These are phyloP conservation scores for Sechiopsis laciniata DNA, from an alignment of 306 rosid genomes.

Conservation along the genomic window DNA sequence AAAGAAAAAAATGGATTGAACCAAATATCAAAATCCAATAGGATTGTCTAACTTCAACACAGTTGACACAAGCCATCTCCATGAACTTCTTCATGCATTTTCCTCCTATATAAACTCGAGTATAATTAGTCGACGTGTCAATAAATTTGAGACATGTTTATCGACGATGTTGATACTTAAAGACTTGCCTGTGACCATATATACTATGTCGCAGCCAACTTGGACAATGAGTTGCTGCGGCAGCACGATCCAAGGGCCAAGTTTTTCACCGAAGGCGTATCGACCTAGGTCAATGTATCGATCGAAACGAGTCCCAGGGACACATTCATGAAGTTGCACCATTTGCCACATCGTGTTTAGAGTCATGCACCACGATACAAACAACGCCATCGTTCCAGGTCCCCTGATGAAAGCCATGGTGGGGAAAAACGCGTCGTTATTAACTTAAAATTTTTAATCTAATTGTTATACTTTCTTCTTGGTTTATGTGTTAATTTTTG, in stretches of 20 bases:
- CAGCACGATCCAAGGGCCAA: constrained; percentile 87
- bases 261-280: constrained; percentile 72
- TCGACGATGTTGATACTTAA: neutral
- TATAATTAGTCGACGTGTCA: neutral
- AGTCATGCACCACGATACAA: constrained; percentile 70
- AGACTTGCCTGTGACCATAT: constrained; percentile 64
- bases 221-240: constrained; percentile 88
- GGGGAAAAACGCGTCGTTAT: too few species aligned
- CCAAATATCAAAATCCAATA: constrained; percentile 91
- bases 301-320: constrained; percentile 76
- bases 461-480: too few species aligned
- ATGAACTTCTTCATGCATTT: constrained; percentile 75
- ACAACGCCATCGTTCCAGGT: constrained; percentile 64
- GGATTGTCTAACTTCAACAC: constrained; percentile 61
- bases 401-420: constrained; percentile 44
- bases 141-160: neutral
- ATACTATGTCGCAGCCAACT: constrained; percentile 88
- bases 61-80: constrained; percentile 78
- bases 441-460: neutral
- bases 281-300: constrained; percentile 80
- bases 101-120: constrained; percentile 46
- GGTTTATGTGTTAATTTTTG: too few species aligned
- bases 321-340: constrained; percentile 92
- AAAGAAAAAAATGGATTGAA: constrained; percentile 69
- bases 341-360: constrained; percentile 93